phyloP scores from a whole-genome alignment of 1,284 basidiomycete species.

The Ustilago trichophora region DNA sequence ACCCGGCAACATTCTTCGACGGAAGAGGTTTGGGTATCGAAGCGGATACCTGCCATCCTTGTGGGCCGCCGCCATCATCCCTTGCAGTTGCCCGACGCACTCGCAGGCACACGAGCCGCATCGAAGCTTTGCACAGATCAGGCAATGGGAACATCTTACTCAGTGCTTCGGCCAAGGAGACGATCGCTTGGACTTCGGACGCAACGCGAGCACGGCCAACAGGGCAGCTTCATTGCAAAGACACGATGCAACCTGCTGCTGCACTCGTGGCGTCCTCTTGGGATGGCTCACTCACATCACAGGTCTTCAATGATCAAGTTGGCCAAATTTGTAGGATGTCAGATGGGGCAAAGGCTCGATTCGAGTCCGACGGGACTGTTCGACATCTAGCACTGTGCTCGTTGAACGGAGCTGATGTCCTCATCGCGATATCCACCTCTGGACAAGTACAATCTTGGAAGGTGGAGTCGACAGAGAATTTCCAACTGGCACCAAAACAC shows the following conservation, averaged over 20 bases:
- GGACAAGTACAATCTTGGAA: conserved; percentile 10
- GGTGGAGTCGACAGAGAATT: neutral
- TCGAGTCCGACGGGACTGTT: conserved; percentile 6
- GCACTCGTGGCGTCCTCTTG: neutral
- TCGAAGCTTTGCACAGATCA: conserved; percentile 16
- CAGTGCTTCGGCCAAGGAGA: conserved; percentile 24
- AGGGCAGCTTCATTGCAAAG: conserved; percentile 10
- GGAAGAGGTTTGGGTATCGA: conserved; percentile 41
- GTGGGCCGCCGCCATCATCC: conserved; percentile 11
- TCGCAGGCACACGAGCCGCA: conserved; percentile 16
- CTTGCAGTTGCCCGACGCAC: neutral
- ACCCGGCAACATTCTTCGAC: conserved; percentile 52
- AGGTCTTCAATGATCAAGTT: neutral
- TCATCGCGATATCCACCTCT: conserved; percentile 3
- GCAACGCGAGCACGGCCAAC: no score
- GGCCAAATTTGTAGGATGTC: conserved; percentile 6
- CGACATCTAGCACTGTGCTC: conserved; percentile 3
- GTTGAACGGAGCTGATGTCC: neutral
- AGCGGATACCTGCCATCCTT: conserved; percentile 24
- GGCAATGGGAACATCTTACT: conserved; percentile 15
- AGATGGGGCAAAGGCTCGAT: conserved; percentile 1
- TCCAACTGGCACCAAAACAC: neutral
- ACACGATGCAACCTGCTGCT: neutral
- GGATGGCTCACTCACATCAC: conserved; percentile 8
- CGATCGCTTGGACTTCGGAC: conserved; percentile 19